Base-by-base conservation (phyloP, 176 grass and related monocot species). In the Chrysopogon serrulatus region DNA sequence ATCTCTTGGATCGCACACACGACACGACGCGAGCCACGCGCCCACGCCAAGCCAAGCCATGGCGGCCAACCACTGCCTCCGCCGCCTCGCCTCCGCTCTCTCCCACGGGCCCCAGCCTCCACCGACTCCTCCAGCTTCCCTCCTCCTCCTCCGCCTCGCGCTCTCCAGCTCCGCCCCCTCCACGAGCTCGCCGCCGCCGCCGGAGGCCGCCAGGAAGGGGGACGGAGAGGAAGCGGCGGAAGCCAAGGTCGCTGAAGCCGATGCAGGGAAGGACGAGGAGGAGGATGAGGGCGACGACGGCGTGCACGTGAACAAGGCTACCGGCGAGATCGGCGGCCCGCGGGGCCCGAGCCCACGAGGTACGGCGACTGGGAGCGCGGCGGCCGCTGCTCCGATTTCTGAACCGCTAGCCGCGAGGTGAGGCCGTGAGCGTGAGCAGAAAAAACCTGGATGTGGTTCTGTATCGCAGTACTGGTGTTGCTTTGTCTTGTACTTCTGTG, bases 301-400 rank as follows among this genome's bases (percentile, higher is more conserved):
- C 12, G 70, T 21, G 48, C 2, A 88, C 75, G 68, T 95, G 54
- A 95, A 93, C 81, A 83, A 95, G 87, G n/a, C 31, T 21, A 91
- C 90, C 1, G 84, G 84, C 72, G 89, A 98, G 92, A 73, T 98
- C 44, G 95, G 89, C 78, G 91, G 92, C 26, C 95, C 90, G 27
- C 90, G 33, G 8, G 95, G 82, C 90, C 90, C 6, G 95, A 98
- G 71, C 92, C 95, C 13, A 95, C 95, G 40, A 79, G 90, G 23
- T 95, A 95, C 79, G 95, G 90, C 74, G 95, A 98, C 76, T 98
- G 95, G 95, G 91, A 93, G 76, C 79, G 86, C 68, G 84, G 86
- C 65, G 89, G 95, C 60, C 92, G 92, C 33, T 98, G 95, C 87
- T 98, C 92, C 28, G 95, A 98, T 45, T 98, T 98, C 87, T 95